Percentiles rank a stretch among this genome's conserved stretches.
Conservation (phyloP, 2,329 filamentous ascomycete species). For the Phyllosticta paracitricarpa region DNA sequence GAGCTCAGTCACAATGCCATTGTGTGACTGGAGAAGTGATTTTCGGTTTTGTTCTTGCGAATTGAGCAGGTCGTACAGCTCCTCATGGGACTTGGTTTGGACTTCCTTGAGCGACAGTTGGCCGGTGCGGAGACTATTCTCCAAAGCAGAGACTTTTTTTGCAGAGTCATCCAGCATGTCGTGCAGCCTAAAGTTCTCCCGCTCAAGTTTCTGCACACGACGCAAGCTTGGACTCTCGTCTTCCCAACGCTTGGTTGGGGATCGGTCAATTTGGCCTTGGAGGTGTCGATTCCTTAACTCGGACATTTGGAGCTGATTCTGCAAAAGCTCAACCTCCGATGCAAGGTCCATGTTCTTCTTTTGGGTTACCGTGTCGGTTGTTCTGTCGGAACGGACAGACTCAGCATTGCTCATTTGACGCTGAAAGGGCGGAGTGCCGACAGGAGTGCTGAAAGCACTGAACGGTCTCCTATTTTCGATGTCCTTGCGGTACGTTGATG, state of each 20-base stretch:
- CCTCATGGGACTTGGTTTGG: constrained; percentile 87
- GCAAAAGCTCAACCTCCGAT: constrained; percentile 79
- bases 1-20: constrained; percentile 74
- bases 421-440: constrained; percentile 64
- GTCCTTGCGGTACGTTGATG: constrained; percentile 56
- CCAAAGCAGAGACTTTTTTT: constrained; percentile 82
- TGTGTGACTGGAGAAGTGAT: constrained; percentile 72
- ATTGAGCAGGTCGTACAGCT: constrained; percentile 84
- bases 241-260: constrained; percentile 52
- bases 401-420: constrained; percentile 61
- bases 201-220: constrained; percentile 82
- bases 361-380: constrained; percentile 71
- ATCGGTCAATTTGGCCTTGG: constrained; percentile 73
- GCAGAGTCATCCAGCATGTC: constrained; percentile 90
- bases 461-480: constrained; percentile 52
- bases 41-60: constrained; percentile 85
- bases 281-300: constrained; percentile 95
- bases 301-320: constrained; percentile 85
- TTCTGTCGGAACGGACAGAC: constrained; percentile 75
- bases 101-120: constrained; percentile 84
- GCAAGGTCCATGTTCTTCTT: constrained; percentile 87
- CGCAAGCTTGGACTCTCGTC: constrained; percentile 71
- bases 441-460: constrained; percentile 62
- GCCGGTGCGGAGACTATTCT: constrained; percentile 76
- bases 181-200: constrained; percentile 82